A percentile compares a stretch with the other conserved stretches of the same genome.
These are phyloP conservation scores for Magnolia changhungtana DNA, from an alignment of 164 flowering plant species.

Conservation along the genomic window DNA sequence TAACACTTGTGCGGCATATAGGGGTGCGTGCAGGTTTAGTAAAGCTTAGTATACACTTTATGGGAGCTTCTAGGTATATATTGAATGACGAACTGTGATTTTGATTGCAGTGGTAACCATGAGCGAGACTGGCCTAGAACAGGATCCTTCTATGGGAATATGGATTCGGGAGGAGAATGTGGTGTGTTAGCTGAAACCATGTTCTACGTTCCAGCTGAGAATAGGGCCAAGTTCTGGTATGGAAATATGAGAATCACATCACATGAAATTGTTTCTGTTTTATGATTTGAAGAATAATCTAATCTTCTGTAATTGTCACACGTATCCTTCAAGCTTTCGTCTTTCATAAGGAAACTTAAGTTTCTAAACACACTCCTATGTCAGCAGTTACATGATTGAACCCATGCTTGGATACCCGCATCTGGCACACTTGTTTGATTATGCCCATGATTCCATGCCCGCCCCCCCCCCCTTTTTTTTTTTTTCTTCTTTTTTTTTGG, in stretches of 20 bases:
- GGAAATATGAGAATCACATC: neutral
- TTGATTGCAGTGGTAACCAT: constrained; percentile 40
- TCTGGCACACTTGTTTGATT: no score
- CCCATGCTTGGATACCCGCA: neutral
- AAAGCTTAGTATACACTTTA: neutral
- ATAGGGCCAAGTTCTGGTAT: constrained; percentile 45
- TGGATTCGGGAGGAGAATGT: constrained; percentile 52
- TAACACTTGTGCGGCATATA: neutral
- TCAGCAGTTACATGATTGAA: neutral
- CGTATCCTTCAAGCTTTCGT: neutral
- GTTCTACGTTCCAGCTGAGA: constrained; percentile 50
- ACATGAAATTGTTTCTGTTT: no score
- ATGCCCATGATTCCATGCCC: no score
- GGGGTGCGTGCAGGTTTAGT: neutral
- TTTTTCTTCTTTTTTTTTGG: no score
- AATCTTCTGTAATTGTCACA: no score
- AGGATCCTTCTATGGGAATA: constrained; percentile 38
- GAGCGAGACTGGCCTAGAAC: constrained; percentile 49
- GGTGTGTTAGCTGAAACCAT: constrained; percentile 44
- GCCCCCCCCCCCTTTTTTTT: no score
- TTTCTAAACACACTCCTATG: no score
- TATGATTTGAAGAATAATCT: no score
- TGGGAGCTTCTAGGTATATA: neutral
- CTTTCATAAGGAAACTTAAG: no score
- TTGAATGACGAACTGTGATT: neutral